Base-by-base conservation (phyloP, 441 rosid genomes). In the Capsella rubella region DNA sequence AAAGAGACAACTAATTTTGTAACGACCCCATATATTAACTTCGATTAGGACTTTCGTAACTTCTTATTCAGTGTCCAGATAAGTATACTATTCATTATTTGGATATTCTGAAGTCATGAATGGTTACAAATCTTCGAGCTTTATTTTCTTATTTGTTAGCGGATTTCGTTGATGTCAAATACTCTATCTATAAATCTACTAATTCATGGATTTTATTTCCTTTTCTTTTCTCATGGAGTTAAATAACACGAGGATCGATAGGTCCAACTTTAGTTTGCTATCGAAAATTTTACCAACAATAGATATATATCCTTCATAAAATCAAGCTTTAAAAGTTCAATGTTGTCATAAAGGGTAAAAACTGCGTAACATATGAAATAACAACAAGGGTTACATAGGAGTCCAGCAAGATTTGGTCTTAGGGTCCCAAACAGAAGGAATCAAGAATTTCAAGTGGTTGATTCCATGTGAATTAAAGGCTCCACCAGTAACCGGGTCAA, bases 391-490 rank as follows among this genome's bases (percentile, higher is more conserved):
- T 71, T 67, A 78, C 78, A 78, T 72, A 55, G 78, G 81, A 78
- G 81, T 78, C 81, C 81, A 78, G 21, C 81, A 78, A 73, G 81
- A 59, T 58, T 63, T 34, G 40, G 53, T 63, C n/a, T 29, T 63
- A 63, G 40, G 67, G 40, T 63, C 40, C 53, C 53, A 63, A 63
- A 63, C 27, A 45, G 67, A 15, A 63, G 67, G 67, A 45, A 45
- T 63, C 67, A 63, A 63, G 54, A 45, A 63, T 63, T 63, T 63
- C 54, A 64, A 73, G 25, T 84, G 83, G 50, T 64, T 81, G 27
- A 71, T 53, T 34, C 94, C 97, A 25, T 77, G 69, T 4, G 84
- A 83, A 50, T 90, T 89, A 62, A 76, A 90, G 9, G 67, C 67
- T 63, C 67, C 67, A 63, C 67, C 67, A 3, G 67, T 63, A 4